Base-by-base conservation (phyloP, 139 green algal genomes). In the Chlamydomonas incerta region DNA sequence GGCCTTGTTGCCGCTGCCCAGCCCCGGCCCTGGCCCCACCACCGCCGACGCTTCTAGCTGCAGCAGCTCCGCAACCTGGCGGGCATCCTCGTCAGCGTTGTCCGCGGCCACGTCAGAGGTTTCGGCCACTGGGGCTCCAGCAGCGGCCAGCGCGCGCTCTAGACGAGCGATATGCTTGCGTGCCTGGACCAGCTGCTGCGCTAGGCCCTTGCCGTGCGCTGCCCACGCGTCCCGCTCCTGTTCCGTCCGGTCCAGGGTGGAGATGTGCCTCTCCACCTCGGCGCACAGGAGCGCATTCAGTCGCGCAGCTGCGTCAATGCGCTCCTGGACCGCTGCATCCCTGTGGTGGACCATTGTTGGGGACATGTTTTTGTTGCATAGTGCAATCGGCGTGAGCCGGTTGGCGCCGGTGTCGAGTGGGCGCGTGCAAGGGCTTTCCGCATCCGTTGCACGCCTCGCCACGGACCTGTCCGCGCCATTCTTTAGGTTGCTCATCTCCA, bases 241-340 rank as follows among this genome's bases (percentile, higher is more conserved):
- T 29, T 88, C 80, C 29, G 86, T n/a, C 0, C 74, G 35, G 29
- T 83, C 84, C 8, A 93, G 33, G 26, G 72, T 29, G 28, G 72
- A 10, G 15, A 87, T 24, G 31, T 89, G 52, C 0, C 60, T n/a
- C 62, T 91, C 85, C 28, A 92, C 55, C 65, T 94, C 83, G 13
- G 47, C 35, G 72, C 91, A 91, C 3, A 93, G 75, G 70, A 88
- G 83, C 23, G 70, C 75, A 70, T 94, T 95, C 6, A 95, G 87
- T n/a, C 82, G 66, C 28, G 85, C 67, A 31, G 89, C 90, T 33
- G 82, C 84, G 13, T 92, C 74, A 3, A 94, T 88, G 13, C 86
- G 85, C 21, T 89, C 50, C 60, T 91, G 66, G 9, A 94, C 70
- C 18, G 90, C 89, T 41, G 88, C 58, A 26, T 91, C 71, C 68